Percentiles rank a stretch among this genome's conserved stretches.
phyloP scores from a whole-genome alignment of 1,284 basidiomycete species.

The Leccinum pachyderme region DNA sequence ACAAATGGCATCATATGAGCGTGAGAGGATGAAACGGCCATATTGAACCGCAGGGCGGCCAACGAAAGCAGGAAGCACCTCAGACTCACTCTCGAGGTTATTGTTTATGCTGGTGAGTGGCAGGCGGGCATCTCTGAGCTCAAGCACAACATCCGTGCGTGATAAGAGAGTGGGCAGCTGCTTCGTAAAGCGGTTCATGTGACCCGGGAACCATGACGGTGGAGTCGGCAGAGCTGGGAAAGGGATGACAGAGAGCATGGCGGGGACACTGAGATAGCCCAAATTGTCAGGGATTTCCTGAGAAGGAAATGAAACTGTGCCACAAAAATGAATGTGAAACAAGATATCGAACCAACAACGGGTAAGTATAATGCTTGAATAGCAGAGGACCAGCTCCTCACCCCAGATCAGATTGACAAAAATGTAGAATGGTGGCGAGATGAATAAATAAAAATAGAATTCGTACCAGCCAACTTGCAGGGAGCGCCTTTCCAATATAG shows the following conservation, averaged over 20 bases:
- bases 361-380: neutral
- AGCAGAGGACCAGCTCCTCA: neutral
- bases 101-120: slow-evolving; percentile 94
- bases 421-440: neutral
- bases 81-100: slow-evolving; percentile 70
- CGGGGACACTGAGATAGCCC: slow-evolving; percentile 7
- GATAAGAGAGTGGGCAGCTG: slow-evolving; percentile 75
- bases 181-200: slow-evolving; percentile 89
- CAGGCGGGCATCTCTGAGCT: slow-evolving; percentile 89
- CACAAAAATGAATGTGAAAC: slow-evolving; percentile 7
- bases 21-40: slow-evolving; percentile 21
- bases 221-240: slow-evolving; percentile 64
- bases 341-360: neutral
- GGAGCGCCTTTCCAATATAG: neutral
- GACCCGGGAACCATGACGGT: slow-evolving; percentile 97
- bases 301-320: slow-evolving; percentile 13
- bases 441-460: neutral
- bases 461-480: neutral
- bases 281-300: slow-evolving; percentile 9
- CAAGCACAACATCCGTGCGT: slow-evolving; percentile 89
- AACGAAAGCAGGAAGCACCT: neutral
- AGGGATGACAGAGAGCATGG: slow-evolving; percentile 45
- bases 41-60: slow-evolving; percentile 2
- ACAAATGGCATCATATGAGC: slow-evolving; percentile 10
- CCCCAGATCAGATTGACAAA: neutral